A percentile compares a stretch with the other conserved stretches of the same genome.
phyloP scores from a whole-genome alignment of 2,329 filamentous ascomycete genomes.

The Cytospora piceae region DNA sequence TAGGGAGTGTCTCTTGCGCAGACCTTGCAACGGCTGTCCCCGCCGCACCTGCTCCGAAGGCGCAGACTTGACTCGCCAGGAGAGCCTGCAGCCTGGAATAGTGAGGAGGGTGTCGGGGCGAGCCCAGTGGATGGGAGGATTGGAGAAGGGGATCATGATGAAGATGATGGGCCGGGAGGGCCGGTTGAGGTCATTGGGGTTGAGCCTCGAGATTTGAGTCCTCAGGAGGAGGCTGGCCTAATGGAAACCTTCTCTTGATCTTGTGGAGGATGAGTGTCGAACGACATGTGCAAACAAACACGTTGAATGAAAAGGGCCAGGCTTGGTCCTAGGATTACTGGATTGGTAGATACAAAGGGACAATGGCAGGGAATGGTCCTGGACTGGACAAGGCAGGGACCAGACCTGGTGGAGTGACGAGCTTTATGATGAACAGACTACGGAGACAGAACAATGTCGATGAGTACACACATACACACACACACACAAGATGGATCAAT shows the following conservation, averaged over 20 bases:
- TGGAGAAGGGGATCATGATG: neutral
- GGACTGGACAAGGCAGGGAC: neutral
- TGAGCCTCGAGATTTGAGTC: neutral
- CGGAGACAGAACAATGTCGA: conserved; percentile 16
- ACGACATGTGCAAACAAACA: neutral
- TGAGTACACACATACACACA: conserved; percentile 15
- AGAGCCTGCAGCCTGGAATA: neutral
- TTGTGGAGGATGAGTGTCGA: neutral
- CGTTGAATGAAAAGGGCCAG: neutral
- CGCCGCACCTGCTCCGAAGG: neutral
- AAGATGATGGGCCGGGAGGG: neutral
- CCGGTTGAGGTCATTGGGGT: neutral
- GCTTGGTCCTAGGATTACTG: neutral
- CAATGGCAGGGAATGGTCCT: neutral
- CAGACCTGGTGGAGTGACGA: conserved; percentile 5
- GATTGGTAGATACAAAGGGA: neutral
- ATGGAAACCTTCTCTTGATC: neutral
- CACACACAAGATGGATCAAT: neutral
- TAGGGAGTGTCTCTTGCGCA: conserved; percentile 43
- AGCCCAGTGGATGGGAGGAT: neutral
- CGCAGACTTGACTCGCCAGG: neutral
- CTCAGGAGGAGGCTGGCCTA: neutral
- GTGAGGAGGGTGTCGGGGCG: neutral
- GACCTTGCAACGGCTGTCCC: conserved; percentile 10
- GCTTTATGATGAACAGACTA: conserved; percentile 25